Conservation (phyloP, 352 stramenopile genomes). For the Aphanomyces invadans region DNA sequence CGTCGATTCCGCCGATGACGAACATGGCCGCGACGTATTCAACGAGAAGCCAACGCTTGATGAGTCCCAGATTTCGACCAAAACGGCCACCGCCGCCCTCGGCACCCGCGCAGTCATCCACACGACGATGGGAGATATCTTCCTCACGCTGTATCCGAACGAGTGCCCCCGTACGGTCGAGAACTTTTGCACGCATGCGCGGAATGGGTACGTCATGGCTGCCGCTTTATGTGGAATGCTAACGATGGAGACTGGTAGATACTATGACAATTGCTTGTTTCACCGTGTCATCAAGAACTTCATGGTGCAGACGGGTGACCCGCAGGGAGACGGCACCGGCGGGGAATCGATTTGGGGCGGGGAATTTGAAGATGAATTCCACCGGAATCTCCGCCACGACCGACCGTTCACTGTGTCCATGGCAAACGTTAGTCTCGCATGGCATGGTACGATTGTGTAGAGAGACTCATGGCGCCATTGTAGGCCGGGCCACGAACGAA, state of each 20-base stretch:
- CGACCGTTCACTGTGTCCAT: slow-evolving; percentile 98
- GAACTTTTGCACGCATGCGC: slow-evolving; percentile 97
- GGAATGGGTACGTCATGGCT: slow-evolving; percentile 67
- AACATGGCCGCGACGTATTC: slow-evolving; percentile 89
- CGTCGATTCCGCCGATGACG: slow-evolving; percentile 60
- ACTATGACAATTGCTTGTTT: slow-evolving; percentile 99
- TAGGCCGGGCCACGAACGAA: slow-evolving; percentile 61
- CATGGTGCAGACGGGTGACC: slow-evolving; percentile 96
- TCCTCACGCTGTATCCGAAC: slow-evolving; percentile 93
- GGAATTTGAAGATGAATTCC: slow-evolving; percentile 99
- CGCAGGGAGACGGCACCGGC: slow-evolving; percentile 94
- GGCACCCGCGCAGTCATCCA: slow-evolving; percentile 88
- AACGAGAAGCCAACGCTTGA: slow-evolving; percentile 97
- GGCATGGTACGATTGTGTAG: slow-evolving; percentile 16
- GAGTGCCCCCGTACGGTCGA: slow-evolving; percentile 94
- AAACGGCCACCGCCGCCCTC: slow-evolving; percentile 56
- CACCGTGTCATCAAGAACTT: slow-evolving; percentile 99
- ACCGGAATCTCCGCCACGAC: slow-evolving; percentile 91
- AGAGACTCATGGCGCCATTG: neutral
- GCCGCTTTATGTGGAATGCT: too few species aligned
- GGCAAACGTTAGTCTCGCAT: too few species aligned
- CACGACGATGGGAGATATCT: slow-evolving; percentile 98
- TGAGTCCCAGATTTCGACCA: slow-evolving; percentile 80
- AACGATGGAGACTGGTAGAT: slow-evolving; percentile 61
- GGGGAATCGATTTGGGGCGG: slow-evolving; percentile 98